Conservation (phyloP, 257 asterid genomes). For the Solanum gandarillasii region DNA sequence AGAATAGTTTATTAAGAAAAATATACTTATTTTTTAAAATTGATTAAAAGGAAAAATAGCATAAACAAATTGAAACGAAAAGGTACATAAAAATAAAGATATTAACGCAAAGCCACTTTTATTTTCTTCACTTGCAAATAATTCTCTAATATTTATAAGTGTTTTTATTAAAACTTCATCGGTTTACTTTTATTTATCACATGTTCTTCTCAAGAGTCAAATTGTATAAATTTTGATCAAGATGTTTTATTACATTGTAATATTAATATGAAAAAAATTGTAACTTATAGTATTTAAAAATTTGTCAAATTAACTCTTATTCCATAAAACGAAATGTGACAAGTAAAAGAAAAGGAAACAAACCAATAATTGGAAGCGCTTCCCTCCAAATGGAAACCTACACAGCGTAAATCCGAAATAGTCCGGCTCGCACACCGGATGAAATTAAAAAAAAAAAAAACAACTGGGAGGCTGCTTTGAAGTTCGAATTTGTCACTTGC, state of each 20-base stretch:
- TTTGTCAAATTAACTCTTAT: not conserved
- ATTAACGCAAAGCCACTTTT: not conserved
- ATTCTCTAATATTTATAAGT: not conserved
- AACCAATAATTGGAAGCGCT: not conserved
- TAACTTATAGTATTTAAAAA: not conserved
- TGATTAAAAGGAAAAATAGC: not conserved
- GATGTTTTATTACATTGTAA: too few relatives aligned
- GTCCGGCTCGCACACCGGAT: not conserved
- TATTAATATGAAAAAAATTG: too few relatives aligned
- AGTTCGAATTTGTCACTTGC: not conserved
- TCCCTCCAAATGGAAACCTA: too few relatives aligned
- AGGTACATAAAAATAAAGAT: not conserved
- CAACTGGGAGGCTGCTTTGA: not conserved
- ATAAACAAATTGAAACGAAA: too few relatives aligned
- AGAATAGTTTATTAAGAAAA: not conserved
- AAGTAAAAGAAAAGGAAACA: not conserved
- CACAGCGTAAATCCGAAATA: not conserved
- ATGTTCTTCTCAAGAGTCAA: not conserved
- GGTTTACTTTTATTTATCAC: not conserved
- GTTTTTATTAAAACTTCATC: not conserved
- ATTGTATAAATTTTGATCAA: too few relatives aligned
- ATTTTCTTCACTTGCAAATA: not conserved
- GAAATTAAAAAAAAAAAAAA: too few relatives aligned
- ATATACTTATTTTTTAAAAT: too few relatives aligned
- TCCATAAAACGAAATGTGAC: too few relatives aligned